phyloP scores from a whole-genome alignment of 805 yeast genomes.

The Ogataea kodamae region DNA sequence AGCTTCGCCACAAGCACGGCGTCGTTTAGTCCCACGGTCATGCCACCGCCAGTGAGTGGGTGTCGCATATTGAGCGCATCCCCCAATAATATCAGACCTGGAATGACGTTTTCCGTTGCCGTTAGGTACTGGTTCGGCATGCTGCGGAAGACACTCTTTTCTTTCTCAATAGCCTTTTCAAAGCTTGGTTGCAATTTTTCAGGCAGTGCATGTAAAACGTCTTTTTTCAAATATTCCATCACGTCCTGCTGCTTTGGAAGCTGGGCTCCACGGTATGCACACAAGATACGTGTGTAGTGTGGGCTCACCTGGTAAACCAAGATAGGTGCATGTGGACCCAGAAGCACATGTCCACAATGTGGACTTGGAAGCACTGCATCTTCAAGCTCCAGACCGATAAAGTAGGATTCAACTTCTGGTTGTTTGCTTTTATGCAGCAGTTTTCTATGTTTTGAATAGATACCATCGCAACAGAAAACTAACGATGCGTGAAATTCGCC shows the following conservation, averaged over 20 bases:
- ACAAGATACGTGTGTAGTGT: constrained; percentile 79
- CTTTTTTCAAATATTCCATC: constrained; percentile 52
- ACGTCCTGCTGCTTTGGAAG: constrained; percentile 64
- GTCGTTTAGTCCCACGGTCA: constrained; percentile 95
- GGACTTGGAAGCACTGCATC: constrained; percentile 74
- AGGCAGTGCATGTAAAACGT: constrained; percentile 72
- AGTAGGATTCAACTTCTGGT: constrained; percentile 76
- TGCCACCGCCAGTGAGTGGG: constrained; percentile 98
- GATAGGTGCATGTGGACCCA: constrained; percentile 85
- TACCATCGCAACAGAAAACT: constrained; percentile 87
- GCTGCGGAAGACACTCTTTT: constrained; percentile 56
- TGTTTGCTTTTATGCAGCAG: constrained; percentile 56
- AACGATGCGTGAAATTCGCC: constrained; percentile 54
- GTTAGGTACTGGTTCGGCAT: constrained; percentile 95
- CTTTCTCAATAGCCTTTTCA: constrained; percentile 48
- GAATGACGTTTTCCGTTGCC: constrained; percentile 65
- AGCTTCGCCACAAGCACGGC: constrained; percentile 64
- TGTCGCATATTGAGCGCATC: constrained; percentile 97
- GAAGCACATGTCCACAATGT: constrained; percentile 83
- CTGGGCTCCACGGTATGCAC: constrained; percentile 74
- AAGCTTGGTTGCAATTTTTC: constrained; percentile 62
- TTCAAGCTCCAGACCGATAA: constrained; percentile 75
- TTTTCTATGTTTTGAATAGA: constrained; percentile 86
- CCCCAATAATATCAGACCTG: constrained; percentile 81
- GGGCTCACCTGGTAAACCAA: constrained; percentile 83